These are phyloP conservation scores for Botryotinia globosa DNA, from an alignment of 2,329 filamentous ascomycete genomes.

Conservation along the genomic window DNA sequence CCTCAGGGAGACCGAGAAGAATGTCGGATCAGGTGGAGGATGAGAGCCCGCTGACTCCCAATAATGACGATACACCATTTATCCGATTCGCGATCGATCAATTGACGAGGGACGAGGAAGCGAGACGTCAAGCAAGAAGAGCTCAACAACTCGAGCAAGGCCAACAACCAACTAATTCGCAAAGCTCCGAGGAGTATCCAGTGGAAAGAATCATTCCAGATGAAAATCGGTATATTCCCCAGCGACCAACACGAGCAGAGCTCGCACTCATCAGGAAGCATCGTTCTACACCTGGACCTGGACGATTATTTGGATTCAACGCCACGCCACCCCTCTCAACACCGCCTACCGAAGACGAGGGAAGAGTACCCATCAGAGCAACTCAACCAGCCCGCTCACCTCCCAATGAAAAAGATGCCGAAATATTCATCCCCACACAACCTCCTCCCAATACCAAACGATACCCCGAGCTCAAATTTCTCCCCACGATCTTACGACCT, in stretches of 20 bases:
- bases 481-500: slow-evolving; percentile 68
- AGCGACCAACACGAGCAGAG: slow-evolving; percentile 29
- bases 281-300: slow-evolving; percentile 38
- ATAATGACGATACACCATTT: slow-evolving; percentile 80
- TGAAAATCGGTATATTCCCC: slow-evolving; percentile 40
- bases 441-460: slow-evolving; percentile 44
- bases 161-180: slow-evolving; percentile 44
- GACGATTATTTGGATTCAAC: slow-evolving; percentile 36
- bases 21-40: slow-evolving; percentile 28
- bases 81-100: slow-evolving; percentile 89
- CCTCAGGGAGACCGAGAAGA: slow-evolving; percentile 25
- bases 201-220: slow-evolving; percentile 50
- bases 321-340: slow-evolving; percentile 34
- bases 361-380: slow-evolving; percentile 1
- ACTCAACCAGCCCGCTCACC: background rate
- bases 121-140: slow-evolving; percentile 39
- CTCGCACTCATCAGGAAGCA: slow-evolving; percentile 39
- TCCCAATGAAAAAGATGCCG: slow-evolving; percentile 28
- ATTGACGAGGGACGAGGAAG: slow-evolving; percentile 70
- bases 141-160: slow-evolving; percentile 44
- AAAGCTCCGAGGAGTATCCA: slow-evolving; percentile 44
- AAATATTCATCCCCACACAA: slow-evolving; percentile 49
- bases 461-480: slow-evolving; percentile 60
- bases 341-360: slow-evolving; percentile 8
- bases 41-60: slow-evolving; percentile 43